Evolutionary conservation across 139 green algal genomes (phyloP).

Genomic region (Bryopsis sp.): DNA sequence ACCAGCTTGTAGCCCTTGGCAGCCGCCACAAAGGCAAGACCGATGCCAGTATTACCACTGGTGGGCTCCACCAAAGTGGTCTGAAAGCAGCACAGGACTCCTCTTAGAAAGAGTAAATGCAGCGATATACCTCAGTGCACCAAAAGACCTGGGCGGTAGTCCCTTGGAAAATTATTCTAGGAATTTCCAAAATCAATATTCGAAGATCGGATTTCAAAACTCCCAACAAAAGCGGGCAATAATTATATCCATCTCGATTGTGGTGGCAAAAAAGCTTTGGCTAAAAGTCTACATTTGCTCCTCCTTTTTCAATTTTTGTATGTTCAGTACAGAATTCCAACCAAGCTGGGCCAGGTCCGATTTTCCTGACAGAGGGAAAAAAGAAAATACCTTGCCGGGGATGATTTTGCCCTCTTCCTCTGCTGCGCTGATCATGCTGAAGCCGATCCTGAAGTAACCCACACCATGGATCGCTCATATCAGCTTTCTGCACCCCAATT

Average conservation of each 20-base stretch:
- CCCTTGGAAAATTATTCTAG: too few relatives aligned
- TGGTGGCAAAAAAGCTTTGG: too few relatives aligned
- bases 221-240: too few relatives aligned
- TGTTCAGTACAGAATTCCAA: too few relatives aligned
- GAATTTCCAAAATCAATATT: too few relatives aligned
- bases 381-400: slow-evolving; percentile 76
- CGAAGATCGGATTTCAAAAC: too few relatives aligned
- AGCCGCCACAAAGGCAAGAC: slow-evolving; percentile 89
- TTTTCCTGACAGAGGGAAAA: too few relatives aligned
- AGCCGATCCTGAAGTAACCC: slow-evolving; percentile 63
- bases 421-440: slow-evolving; percentile 85
- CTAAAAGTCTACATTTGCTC: too few relatives aligned
- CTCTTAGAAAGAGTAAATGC: neutral
- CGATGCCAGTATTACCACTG: slow-evolving; percentile 80
- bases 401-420: slow-evolving; percentile 79
- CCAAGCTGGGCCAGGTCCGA: too few relatives aligned
- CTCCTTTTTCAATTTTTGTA: too few relatives aligned
- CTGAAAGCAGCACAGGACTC: slow-evolving; percentile 22
- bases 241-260: too few relatives aligned
- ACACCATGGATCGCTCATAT: neutral
- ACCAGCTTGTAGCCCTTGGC: slow-evolving; percentile 79
- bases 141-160: too few relatives aligned
- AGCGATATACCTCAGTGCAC: neutral
- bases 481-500: neutral
- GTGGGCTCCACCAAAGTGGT: slow-evolving; percentile 92